Base-by-base conservation (phyloP, 352 stramenopile species). In the Thraustochytrium sp. region DNA sequence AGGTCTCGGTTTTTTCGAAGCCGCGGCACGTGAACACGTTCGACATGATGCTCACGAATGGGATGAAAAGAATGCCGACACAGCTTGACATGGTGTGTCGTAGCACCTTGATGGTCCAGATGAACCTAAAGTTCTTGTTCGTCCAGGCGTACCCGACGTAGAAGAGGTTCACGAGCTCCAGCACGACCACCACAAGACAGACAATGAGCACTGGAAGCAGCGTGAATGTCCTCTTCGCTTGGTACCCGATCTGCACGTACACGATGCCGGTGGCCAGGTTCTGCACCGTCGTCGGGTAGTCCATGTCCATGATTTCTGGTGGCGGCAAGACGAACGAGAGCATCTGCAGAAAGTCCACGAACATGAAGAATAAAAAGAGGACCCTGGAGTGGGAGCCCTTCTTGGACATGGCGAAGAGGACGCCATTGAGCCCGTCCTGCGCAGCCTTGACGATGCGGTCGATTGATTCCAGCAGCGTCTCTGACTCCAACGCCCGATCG, bases 341-440 rank as follows among this genome's bases (percentile, higher is more conserved):
- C 68, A 80, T 80, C 53, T 80, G 68, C 46, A 80, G 8, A 72
- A 61, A 61, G 68, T 80, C 68, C 26, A 80, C 31, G 38, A 64
- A 55, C 68, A 80, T 80, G 2, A 42, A 46, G 2, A 80, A 80
- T 0, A 49, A 31, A 18, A 72, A 63, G 13, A 64, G 26, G 29
- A 72, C 18, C 5, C 53, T 13, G 21, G 68, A 80, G 31, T 48
- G 36, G 8, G 68, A 63, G 37, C 48, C 26, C 13, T 53, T 46
- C 51, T 80, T 80, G 42, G 68, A 80, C 68, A 80, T 80, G 68
- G 68, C 68, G 26, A 80, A 80, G n/a, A 80, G 68, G 4, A 51
- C 68, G 23, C 68, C 68, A 4, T 80, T 80, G n/a, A 80, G 68
- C 18, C 68, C 68, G 11, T 80, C 68, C 26, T 64, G 42, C 42